Base-by-base conservation (phyloP, 1,284 basidiomycete genomes). In the Apiotrichum siamense region DNA sequence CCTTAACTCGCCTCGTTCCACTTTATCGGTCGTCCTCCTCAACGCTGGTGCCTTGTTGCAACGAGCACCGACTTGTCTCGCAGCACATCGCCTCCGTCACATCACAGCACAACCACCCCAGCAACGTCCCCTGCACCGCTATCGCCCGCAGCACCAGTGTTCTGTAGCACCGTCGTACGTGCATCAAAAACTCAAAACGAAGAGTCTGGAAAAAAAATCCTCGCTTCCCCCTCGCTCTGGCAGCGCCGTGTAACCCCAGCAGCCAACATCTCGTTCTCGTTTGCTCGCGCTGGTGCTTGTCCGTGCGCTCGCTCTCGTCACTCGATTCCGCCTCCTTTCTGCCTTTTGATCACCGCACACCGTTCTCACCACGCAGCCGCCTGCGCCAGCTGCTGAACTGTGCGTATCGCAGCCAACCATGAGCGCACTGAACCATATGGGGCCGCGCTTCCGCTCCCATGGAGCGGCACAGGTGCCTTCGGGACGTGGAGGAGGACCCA, bases 401-500 rank as follows among this genome's bases (percentile, higher is more conserved):
- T 33, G 32, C 29, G n/a, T 15, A 10, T 20, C 35, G 35, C 17
- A 17, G n/a, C 33, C 24, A 20, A 21, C 25, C 24, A 57, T 57
- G 55, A 57, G 55, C 52, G 52, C 55, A 4, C 49, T 54, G 38
- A 54, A 54, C 52, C 37, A 57, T 43, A 57, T 52, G 4, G 55
- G 49, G 13, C 55, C 55, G 15, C 55, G 55, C 39, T 57, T 57
- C 29, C 46, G 55, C 10, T 41, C 44, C 20, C 55, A 52, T 10
- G 35, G 26, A 9, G 17, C 50, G 9, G 32, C 25, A 20, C 46
- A 37, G 32, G 42, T 42, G 3, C 9, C 17, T 12, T 7, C 17
- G 7, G 15, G 25, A 13, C 10, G 44, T n/a, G 38, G 47, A 37
- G 36, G 43, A 35, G 37, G 21, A 25, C 31, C 32, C 25, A 27